phyloP scores from a whole-genome alignment of 2,329 filamentous ascomycete genomes.

The Epichloe sp. region DNA sequence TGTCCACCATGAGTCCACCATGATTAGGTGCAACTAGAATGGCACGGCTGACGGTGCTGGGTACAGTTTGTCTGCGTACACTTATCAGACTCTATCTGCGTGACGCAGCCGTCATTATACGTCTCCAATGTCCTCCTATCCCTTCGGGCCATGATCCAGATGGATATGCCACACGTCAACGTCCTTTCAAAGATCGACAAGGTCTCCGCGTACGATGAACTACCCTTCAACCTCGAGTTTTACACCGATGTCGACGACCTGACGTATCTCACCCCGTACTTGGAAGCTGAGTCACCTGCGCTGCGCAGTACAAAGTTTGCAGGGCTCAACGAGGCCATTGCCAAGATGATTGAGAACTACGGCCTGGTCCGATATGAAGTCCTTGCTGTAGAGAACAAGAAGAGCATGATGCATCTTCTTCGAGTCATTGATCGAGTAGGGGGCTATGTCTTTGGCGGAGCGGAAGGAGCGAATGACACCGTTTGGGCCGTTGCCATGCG shows the following conservation, averaged over 20 bases:
- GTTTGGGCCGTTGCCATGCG: conserved; percentile 97
- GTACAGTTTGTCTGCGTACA: conserved; percentile 79
- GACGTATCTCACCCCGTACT: conserved; percentile 64
- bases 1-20: not conserved
- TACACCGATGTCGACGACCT: conserved; percentile 97
- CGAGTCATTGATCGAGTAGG: conserved; percentile 82
- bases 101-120: conserved; percentile 88
- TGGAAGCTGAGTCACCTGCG: conserved; percentile 65
- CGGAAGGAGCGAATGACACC: conserved; percentile 85
- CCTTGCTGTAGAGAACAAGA: conserved; percentile 89
- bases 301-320: conserved; percentile 64
- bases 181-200: conserved; percentile 98
- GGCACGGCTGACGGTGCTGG: conserved; percentile 8
- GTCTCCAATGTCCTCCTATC: conserved; percentile 88
- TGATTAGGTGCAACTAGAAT: not conserved
- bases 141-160: conserved; percentile 92
- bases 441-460: conserved; percentile 83
- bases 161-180: conserved; percentile 92
- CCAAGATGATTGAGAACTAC: conserved; percentile 79
- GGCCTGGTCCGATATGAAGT: conserved; percentile 86
- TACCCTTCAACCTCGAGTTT: conserved; percentile 92
- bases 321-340: conserved; percentile 73
- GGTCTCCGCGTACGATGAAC: conserved; percentile 65
- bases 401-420: conserved; percentile 87
- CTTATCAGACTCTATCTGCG: conserved; percentile 84